Evolutionary conservation across 148 eudicot species (phyloP), one percentile per base, ranked within the genome.

Genomic region (Chenopodium quinoa): DNA sequence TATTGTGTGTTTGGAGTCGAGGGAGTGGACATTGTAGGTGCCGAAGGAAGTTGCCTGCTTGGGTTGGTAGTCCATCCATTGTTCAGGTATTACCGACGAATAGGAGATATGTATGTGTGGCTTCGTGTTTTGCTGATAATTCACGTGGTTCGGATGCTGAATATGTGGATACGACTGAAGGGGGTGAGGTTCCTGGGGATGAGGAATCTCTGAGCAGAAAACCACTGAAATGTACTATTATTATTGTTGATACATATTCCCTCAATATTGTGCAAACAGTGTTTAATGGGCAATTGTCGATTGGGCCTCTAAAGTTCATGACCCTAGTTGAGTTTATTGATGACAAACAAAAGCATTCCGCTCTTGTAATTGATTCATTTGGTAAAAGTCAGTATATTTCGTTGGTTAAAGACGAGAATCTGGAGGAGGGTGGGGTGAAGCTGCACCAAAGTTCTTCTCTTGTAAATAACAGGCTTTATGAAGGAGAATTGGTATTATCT

Each of bases 1-100:
- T 94, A 58, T 85, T 97, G 85, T 97, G 97, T 72, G 87, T 97
- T 73, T 97, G 99, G 99, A 92, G 93, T 86, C 90, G 97, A 86
- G 87, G 89, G 63, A 94, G 92, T 88, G 97, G 98, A 75, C 97
- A 92, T 75, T 97, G 99, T 80, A 94, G 92, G 83, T 89, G 98
- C 34, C 91, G 92, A 81, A 92, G 97, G 85, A 97, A 91, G 86
- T 73, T 97, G 89, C 99, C 98, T 73, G 93, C 99, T 76, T 97
- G 98, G 99, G 90, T 89, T 12, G 99, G 99, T 63, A 90, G 84
- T 78, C 98, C 99, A 78, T 89, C 86, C 63, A 86, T 89, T 82
- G 71, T 90, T 71, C 91, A 78, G 83, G 25, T 87, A 67, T 78
- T 97, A 79, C 99, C 99, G 29, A 80, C 87, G 82, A 94, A 94